Base-by-base conservation (phyloP, 176 grass and related monocot genomes). In the Phragmites australis region DNA sequence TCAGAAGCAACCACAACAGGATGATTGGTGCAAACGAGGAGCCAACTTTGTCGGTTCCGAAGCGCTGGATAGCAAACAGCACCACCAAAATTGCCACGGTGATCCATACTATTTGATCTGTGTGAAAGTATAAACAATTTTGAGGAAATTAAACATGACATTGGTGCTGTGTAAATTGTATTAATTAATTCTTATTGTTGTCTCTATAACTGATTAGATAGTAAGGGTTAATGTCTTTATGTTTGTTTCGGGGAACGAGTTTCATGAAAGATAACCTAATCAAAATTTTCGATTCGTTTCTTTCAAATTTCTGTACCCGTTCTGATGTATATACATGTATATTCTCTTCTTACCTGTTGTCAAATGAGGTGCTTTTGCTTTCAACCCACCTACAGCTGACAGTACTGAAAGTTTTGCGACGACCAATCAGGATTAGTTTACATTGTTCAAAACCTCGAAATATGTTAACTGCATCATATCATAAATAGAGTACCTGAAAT, bases 21-120 rank as follows among this genome's bases (percentile, higher is more conserved):
- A 92, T 79, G 22, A 92, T 83, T 4, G 90, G 86, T 16, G 86
- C 90, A 70, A 92, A 92, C 0, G 44, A 57, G 58, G 86, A 92
- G 25, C 82, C 90, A 42, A 92, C 74, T 70, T 60, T 89, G 12
- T 89, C 73, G 7, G 90, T 92, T 12, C 86, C 90, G 12, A 83
- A 89, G 1, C 78, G 74, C 43, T 92, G 90, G 50, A 89, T 19
- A 0, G 46, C 21, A 48, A 92, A 92, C 39, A 92, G 56, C 5
- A 69, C 0, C 22, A 92, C 29, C 51, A 92, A 57, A 49, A 92
- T 88, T 15, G n/a, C 60, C 50, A 88, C 79, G 4, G 90, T 85
- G 40, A 89, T 92, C 62, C 65, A 54, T 29, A 80, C 79, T 3
- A 83, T 92, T 40, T 79, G 63, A 17, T 75, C 86, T 92, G 68